These are phyloP conservation scores for Fusarium scirpi DNA, from an alignment of 2,329 filamentous ascomycete genomes.

Conservation along the genomic window DNA sequence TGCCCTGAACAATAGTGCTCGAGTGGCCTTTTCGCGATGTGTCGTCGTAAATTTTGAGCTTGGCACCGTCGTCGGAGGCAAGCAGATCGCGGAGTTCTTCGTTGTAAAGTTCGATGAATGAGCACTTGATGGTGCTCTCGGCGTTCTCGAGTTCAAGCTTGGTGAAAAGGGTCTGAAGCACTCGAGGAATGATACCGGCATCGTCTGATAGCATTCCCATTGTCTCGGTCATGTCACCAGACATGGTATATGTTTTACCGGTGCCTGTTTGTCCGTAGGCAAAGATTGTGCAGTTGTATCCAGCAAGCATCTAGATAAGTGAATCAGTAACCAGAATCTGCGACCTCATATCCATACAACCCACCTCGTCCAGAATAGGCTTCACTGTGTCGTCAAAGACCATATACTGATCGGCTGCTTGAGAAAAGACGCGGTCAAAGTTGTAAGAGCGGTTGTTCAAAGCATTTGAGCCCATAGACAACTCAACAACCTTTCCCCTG, in stretches of 20 bases:
- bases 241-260: slow-evolving; percentile 99
- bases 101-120: slow-evolving; percentile 98
- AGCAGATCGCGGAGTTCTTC: slow-evolving; percentile 94
- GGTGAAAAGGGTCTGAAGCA: slow-evolving; percentile 86
- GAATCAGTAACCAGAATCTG: slow-evolving; percentile 11
- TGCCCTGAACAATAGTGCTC: slow-evolving; percentile 91
- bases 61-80: slow-evolving; percentile 81
- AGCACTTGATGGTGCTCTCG: slow-evolving; percentile 94
- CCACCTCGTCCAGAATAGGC: slow-evolving; percentile 91
- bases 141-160: slow-evolving; percentile 82
- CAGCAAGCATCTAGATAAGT: slow-evolving; percentile 80
- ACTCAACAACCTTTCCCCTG: slow-evolving; percentile 83
- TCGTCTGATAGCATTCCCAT: slow-evolving; percentile 88
- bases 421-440: slow-evolving; percentile 97
- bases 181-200: slow-evolving; percentile 94
- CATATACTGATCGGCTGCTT: slow-evolving; percentile 92
- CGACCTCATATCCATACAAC: slow-evolving; percentile 37
- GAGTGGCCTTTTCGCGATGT: slow-evolving; percentile 85
- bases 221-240: slow-evolving; percentile 92
- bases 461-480: slow-evolving; percentile 93
- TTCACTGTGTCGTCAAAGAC: slow-evolving; percentile 95
- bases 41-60: slow-evolving; percentile 97
- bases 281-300: slow-evolving; percentile 98
- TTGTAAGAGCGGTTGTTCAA: slow-evolving; percentile 96
- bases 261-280: slow-evolving; percentile 98